Evolutionary conservation across 148 eudicot species (phyloP).

Genomic region (Salicornia ramosissima): DNA sequence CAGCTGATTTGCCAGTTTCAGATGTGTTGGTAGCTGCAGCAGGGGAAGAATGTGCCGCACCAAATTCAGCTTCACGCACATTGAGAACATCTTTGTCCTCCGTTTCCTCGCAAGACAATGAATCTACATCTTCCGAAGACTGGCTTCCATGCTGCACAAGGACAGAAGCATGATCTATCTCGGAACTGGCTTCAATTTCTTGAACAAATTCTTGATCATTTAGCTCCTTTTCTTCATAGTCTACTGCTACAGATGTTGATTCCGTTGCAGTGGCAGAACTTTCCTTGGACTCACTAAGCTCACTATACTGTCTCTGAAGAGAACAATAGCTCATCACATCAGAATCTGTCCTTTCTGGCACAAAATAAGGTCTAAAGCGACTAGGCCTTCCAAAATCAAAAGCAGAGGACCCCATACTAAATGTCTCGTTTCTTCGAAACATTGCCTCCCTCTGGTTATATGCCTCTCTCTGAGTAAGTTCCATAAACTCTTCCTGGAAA

Average conservation of each 20-base stretch:
- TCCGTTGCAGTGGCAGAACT: conserved; percentile 33
- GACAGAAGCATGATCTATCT: conserved; percentile 25
- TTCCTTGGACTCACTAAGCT: conserved; percentile 40
- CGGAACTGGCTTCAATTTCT: conserved; percentile 24
- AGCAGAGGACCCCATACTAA: conserved; percentile 47
- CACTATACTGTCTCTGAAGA: conserved; percentile 38
- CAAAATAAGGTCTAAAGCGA: conserved; percentile 59
- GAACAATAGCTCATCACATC: conserved; percentile 39
- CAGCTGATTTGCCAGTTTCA: conserved; percentile 20
- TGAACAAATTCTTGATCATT: conserved; percentile 19
- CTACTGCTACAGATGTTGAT: conserved; percentile 15
- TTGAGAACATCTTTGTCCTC: conserved; percentile 16
- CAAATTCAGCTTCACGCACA: conserved; percentile 29
- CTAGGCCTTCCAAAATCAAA: conserved; percentile 48
- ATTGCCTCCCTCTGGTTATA: conserved; percentile 40
- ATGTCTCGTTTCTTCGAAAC: conserved; percentile 67
- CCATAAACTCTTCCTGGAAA: conserved; percentile 53
- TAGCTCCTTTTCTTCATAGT: conserved; percentile 27
- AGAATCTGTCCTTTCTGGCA: conserved; percentile 51
- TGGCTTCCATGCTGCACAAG: conserved; percentile 32
- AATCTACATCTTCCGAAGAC: conserved; percentile 24
- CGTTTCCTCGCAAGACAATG: conserved; percentile 21
- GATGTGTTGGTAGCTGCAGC: conserved; percentile 7
- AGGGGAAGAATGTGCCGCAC: conserved; percentile 13
- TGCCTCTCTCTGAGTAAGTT: conserved; percentile 43